A percentile compares a stretch with the other conserved stretches of the same genome.
phyloP scores from a whole-genome alignment of 371 early-diverging fungal genomes.

The Choanephora cucurbitarum region DNA sequence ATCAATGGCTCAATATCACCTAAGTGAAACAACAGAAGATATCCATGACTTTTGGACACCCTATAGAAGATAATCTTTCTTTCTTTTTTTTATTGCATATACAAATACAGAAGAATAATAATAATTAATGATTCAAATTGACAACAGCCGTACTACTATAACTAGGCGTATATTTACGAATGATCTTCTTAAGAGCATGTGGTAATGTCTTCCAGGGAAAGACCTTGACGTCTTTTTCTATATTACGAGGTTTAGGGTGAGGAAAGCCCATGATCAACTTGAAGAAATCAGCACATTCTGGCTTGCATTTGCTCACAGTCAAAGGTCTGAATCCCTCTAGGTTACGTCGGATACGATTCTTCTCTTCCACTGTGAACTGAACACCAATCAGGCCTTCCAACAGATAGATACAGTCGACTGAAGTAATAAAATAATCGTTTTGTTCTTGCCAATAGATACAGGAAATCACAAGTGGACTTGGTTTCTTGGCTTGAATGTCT shows the following conservation, averaged over 20 bases:
- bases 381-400: slow-evolving; percentile 73
- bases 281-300: slow-evolving; percentile 72
- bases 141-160: slow-evolving; percentile 28
- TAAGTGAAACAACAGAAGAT: background rate
- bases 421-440: slow-evolving; percentile 75
- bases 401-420: slow-evolving; percentile 77
- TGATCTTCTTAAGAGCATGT: slow-evolving; percentile 71
- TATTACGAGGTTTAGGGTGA: slow-evolving; percentile 82
- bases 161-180: slow-evolving; percentile 65
- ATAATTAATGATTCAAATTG: slow-evolving; percentile 5
- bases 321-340: slow-evolving; percentile 79
- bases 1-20: background rate
- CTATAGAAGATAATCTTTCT: slow-evolving; percentile 3
- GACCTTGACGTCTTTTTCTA: slow-evolving; percentile 86
- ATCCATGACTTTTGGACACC: background rate
- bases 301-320: slow-evolving; percentile 74
- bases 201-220: slow-evolving; percentile 74
- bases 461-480: slow-evolving; percentile 60
- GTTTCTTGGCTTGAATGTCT: background rate
- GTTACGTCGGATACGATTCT: slow-evolving; percentile 83
- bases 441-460: slow-evolving; percentile 80
- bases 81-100: background rate
- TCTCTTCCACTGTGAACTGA: slow-evolving; percentile 78
- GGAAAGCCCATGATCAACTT: slow-evolving; percentile 81
- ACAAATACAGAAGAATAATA: too few species aligned